Conservation (phyloP, 2,329 filamentous ascomycete genomes). For the Mycosphaerella arachidis region DNA sequence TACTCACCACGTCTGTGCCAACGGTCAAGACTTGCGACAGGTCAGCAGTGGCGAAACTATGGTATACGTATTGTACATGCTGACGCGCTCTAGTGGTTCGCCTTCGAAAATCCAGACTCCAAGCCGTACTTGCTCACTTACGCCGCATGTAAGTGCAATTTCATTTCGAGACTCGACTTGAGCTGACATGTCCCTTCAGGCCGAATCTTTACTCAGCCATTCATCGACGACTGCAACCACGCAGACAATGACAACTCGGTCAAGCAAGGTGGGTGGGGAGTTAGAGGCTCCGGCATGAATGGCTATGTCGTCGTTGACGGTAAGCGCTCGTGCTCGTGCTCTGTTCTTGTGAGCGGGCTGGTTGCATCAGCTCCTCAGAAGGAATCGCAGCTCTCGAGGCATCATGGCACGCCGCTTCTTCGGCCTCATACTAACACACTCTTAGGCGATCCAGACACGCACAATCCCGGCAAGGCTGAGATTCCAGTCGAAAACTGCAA, state of each 20-base stretch:
- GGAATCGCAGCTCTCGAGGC: neutral
- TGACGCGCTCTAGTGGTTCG: neutral
- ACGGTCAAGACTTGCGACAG: neutral
- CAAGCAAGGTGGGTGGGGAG: slow-evolving; percentile 1
- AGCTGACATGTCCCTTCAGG: neutral
- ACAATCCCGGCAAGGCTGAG: neutral
- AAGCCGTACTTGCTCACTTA: neutral
- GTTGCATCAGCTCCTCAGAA: neutral
- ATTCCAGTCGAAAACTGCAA: neutral
- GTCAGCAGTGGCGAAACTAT: neutral
- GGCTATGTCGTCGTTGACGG: slow-evolving; percentile 1
- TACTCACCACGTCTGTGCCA: neutral
- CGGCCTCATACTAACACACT: neutral
- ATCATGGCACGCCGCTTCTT: neutral
- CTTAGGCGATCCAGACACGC: slow-evolving; percentile 1
- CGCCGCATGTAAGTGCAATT: neutral
- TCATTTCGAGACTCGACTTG: neutral
- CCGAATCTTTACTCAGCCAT: neutral
- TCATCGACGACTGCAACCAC: slow-evolving; percentile 30
- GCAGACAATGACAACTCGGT: neutral
- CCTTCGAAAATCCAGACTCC: neutral
- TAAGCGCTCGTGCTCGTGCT: neutral
- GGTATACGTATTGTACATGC: neutral
- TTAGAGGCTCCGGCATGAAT: neutral
- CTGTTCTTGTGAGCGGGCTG: neutral